phyloP scores from a whole-genome alignment of 192 early-diverging fungal species.

The Spizellomyces sp. region DNA sequence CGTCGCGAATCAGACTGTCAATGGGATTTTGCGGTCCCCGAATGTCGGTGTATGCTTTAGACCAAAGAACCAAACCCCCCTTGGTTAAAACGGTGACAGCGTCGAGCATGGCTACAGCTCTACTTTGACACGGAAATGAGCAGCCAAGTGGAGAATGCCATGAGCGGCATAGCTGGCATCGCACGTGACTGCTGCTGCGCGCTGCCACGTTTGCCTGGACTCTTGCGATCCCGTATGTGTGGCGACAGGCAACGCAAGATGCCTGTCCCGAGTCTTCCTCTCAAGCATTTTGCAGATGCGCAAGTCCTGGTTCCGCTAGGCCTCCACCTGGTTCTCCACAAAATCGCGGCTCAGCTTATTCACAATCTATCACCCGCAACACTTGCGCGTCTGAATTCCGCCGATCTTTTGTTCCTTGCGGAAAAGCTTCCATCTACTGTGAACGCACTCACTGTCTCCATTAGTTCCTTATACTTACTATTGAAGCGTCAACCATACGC shows the following conservation, averaged over 20 bases:
- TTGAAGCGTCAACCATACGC: neutral
- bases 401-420: constrained; percentile 21
- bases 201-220: too few relatives aligned
- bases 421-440: constrained; percentile 42
- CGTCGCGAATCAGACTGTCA: constrained; percentile 72
- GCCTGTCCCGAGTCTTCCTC: neutral
- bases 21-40: constrained; percentile 54
- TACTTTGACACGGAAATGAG: too few relatives aligned
- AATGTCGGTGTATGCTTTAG: constrained; percentile 62
- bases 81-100: constrained; percentile 80
- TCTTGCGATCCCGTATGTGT: too few relatives aligned
- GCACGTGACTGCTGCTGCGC: too few relatives aligned
- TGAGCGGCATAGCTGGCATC: too few relatives aligned
- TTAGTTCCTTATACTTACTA: constrained; percentile 5
- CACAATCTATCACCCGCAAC: neutral
- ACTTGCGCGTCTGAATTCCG: neutral
- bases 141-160: too few relatives aligned
- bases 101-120: constrained; percentile 72
- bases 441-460: constrained; percentile 19
- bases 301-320: neutral
- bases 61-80: constrained; percentile 88
- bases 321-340: neutral
- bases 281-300: neutral
- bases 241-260: neutral
- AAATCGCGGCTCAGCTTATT: neutral